Evolutionary conservation across 2,329 filamentous ascomycete genomes (phyloP).

Genomic region (Venturia asperata): DNA sequence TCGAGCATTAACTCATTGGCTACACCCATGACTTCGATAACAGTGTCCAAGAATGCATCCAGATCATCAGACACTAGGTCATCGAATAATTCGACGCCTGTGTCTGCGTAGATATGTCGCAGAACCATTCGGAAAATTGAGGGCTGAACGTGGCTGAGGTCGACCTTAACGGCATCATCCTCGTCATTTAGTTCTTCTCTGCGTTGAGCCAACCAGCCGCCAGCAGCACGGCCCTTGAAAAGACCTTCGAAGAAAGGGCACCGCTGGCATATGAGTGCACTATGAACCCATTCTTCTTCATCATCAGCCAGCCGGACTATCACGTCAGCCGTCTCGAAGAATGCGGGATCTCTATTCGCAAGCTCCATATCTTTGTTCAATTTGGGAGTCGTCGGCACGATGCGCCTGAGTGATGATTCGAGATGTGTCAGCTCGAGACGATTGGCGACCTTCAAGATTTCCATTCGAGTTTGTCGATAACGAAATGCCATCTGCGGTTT

Average conservation of each 20-base stretch:
- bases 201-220: conserved; percentile 67
- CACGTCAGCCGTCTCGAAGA: conserved; percentile 74
- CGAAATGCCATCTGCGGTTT: conserved; percentile 59
- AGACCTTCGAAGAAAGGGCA: conserved; percentile 90
- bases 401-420: conserved; percentile 69
- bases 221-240: conserved; percentile 79
- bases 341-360: conserved; percentile 61
- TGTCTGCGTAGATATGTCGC: conserved; percentile 75
- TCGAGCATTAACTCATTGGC: conserved; percentile 96
- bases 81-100: conserved; percentile 74
- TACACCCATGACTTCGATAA: conserved; percentile 82
- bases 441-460: conserved; percentile 80
- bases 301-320: conserved; percentile 69
- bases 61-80: conserved; percentile 61
- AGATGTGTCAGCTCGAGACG: conserved; percentile 63
- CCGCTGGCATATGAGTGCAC: conserved; percentile 68
- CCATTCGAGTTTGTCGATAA: conserved; percentile 64
- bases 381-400: conserved; percentile 57
- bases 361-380: conserved; percentile 63
- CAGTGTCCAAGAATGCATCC: conserved; percentile 80
- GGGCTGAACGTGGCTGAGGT: conserved; percentile 72
- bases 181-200: conserved; percentile 38
- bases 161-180: conserved; percentile 55
- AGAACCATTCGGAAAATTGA: conserved; percentile 72
- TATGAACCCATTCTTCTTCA: conserved; percentile 65